Evolutionary conservation across 208 protist genomes (phyloP).

Genomic region (Trypanosoma rangeli): DNA sequence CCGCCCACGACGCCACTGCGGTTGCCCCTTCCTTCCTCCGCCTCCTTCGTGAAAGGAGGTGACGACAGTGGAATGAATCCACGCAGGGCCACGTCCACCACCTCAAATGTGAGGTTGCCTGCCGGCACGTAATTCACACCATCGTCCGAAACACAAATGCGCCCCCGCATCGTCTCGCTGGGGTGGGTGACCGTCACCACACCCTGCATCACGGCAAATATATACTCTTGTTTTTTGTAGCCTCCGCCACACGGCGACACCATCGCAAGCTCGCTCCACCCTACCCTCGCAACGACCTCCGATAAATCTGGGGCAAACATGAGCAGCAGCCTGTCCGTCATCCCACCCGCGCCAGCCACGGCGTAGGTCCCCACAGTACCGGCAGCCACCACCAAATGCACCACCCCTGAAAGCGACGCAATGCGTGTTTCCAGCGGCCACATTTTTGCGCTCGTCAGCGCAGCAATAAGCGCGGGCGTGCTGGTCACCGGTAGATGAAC

Average conservation of each 20-base stretch:
- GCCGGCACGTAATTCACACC: constrained; percentile 60
- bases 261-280: constrained; percentile 7
- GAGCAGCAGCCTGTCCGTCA: constrained; percentile 43
- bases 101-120: constrained; percentile 64
- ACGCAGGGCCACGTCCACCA: constrained; percentile 46
- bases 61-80: constrained; percentile 45
- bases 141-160: constrained; percentile 68
- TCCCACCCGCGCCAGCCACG: constrained; percentile 23
- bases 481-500: constrained; percentile 28
- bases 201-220: constrained; percentile 33
- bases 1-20: constrained; percentile 8
- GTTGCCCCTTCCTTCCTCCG: constrained; percentile 5
- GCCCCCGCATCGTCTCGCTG: constrained; percentile 40
- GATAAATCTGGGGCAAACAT: constrained; percentile 52
- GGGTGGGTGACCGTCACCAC: constrained; percentile 46
- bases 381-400: constrained; percentile 62
- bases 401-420: constrained; percentile 41
- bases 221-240: constrained; percentile 68
- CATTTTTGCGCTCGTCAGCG: background rate
- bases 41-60: background rate
- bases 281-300: background rate
- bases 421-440: constrained; percentile 39
- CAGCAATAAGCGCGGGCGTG: constrained; percentile 3
- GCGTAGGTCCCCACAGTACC: constrained; percentile 63
- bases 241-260: constrained; percentile 42